Conservation (phyloP, 495 filamentous ascomycete species). For the Tuber brumale region DNA sequence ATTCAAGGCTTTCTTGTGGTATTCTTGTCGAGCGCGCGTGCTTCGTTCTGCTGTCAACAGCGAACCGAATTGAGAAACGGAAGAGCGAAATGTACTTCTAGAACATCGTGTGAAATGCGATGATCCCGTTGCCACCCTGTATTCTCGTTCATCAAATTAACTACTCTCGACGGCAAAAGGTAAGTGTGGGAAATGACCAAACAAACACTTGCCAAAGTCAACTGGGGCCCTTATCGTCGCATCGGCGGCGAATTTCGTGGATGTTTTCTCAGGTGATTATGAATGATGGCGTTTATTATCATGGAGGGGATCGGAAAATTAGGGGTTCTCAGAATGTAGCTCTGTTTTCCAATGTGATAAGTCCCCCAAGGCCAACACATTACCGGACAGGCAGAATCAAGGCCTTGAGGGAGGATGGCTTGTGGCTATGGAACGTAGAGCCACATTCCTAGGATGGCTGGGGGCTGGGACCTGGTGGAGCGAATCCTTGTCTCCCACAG, state of each 20-base stretch:
- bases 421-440: too few species aligned
- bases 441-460: too few species aligned
- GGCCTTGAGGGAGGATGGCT: too few species aligned
- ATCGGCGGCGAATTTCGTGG: constrained; percentile 32
- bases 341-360: too few species aligned
- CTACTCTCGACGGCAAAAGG: constrained; percentile 5
- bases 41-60: neutral
- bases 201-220: constrained; percentile 60
- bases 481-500: too few species aligned
- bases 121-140: constrained; percentile 61
- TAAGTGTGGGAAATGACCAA: constrained; percentile 50
- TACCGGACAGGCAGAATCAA: too few species aligned
- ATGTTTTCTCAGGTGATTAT: too few species aligned
- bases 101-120: constrained; percentile 70
- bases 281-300: too few species aligned
- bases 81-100: constrained; percentile 56
- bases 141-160: constrained; percentile 19
- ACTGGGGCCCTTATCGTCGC: constrained; percentile 46
- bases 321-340: too few species aligned
- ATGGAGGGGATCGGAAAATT: too few species aligned
- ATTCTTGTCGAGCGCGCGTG: constrained; percentile 55
- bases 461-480: too few species aligned
- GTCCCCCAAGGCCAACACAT: too few species aligned
- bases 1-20: constrained; percentile 80
- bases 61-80: neutral